Base-by-base conservation (phyloP, 106 monocot species). In the Iris macrosiphon region DNA sequence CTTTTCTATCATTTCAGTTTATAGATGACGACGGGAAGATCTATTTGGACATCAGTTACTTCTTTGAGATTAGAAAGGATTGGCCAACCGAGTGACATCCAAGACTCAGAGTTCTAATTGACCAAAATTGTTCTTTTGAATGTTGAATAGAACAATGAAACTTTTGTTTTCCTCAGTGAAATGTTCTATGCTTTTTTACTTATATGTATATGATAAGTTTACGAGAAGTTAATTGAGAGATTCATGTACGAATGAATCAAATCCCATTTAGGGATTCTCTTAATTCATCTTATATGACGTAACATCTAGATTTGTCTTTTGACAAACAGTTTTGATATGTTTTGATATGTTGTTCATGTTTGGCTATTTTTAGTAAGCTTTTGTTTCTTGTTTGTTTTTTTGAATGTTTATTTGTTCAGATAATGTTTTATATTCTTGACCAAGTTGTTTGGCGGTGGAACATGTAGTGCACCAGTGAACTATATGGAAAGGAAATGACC, bases 1-100 rank as follows among this genome's bases (percentile, higher is more conserved):
- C 15, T 32, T 34, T 3, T 44, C 26, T 52, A 29, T 38, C 32
- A 11, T 51, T 49, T 30, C 63, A 63, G 71, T 71, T 63, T 41
- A 35, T 47, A 19, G 62, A 71, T 39, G 71, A 63, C 30, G 63
- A 71, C 40, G 72, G 64, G 0, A 72, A 64, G 59, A 49, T 39
- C 49, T 64, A 64, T 55, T n/a, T 72, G 40, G 64, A 72, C 16
- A 50, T 72, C 22, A 58, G 29, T 29, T 64, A 64, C 58, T 55
- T 33, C 42, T 72, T 72, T 42, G 64, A 64, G 37, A 72, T 64
- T 51, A 35, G 51, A 19, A 72, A 64, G 40, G 72, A 72, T 1
- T 73, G 72, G 72, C 26, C 24, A 25, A 18, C 15, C 46, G 23
- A 41, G 25, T 0, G 18, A 23, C 1, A 3, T 34, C 7, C 25